Evolutionary conservation across 176 grass and related monocot species (phyloP).

Genomic region (Eragrostis curvula): DNA sequence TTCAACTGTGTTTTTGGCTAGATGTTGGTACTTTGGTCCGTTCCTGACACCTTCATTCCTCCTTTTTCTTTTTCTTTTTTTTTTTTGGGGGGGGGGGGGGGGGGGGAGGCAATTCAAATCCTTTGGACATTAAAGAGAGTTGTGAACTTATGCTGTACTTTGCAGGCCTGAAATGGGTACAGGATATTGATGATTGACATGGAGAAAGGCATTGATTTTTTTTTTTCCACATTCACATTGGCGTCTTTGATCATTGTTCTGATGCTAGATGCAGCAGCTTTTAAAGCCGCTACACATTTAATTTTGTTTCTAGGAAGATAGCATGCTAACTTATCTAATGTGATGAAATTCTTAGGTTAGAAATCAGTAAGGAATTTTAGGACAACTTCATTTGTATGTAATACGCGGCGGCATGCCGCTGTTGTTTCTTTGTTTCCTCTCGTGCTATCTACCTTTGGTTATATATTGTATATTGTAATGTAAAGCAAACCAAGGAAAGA

Average conservation of each 20-base stretch:
- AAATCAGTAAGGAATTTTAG: constrained; percentile 34
- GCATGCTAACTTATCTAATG: constrained; percentile 32
- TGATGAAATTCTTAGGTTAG: constrained; percentile 21
- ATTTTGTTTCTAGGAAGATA: constrained; percentile 48
- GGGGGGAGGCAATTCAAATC: constrained; percentile 20
- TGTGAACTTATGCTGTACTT: background rate
- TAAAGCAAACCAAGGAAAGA: constrained; percentile 31
- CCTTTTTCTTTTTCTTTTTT: background rate
- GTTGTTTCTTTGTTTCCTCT: constrained; percentile 3
- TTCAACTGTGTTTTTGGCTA: background rate
- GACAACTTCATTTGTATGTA: constrained; percentile 44
- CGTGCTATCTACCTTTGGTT: background rate
- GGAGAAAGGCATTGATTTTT: constrained; percentile 23
- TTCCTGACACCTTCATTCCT: background rate
- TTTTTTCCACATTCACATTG: constrained; percentile 40
- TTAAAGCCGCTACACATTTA: constrained; percentile 30
- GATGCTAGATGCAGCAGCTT: constrained; percentile 41
- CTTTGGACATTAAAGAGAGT: background rate
- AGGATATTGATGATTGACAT: constrained; percentile 65
- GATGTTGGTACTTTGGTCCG: background rate
- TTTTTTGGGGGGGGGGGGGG: too few species aligned
- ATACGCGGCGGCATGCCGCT: background rate
- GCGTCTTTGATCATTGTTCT: constrained; percentile 8
- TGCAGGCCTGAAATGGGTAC: constrained; percentile 66
- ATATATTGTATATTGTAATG: constrained; percentile 45